Percentiles rank a stretch among this genome's conserved stretches.
phyloP scores from a whole-genome alignment of 2,329 filamentous ascomycete genomes.

The Venturia oleaginea region DNA sequence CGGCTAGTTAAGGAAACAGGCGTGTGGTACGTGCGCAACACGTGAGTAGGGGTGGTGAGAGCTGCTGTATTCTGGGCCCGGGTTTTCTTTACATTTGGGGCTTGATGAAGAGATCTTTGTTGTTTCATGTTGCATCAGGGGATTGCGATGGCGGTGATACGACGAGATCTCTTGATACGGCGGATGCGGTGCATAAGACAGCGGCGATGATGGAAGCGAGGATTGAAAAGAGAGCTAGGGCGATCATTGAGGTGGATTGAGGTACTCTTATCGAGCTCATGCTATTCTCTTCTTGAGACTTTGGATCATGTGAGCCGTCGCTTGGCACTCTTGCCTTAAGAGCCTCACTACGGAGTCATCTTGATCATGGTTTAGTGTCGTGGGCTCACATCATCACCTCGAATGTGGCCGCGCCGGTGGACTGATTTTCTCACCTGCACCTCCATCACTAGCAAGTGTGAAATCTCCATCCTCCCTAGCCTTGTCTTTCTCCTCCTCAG shows the following conservation, averaged over 20 bases:
- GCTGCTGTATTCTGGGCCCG: too few relatives aligned
- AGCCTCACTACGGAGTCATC: too few relatives aligned
- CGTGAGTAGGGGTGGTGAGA: too few relatives aligned
- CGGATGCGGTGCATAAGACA: not conserved
- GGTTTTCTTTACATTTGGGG: too few relatives aligned
- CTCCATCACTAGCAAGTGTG: not conserved
- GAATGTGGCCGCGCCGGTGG: not conserved
- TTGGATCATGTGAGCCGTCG: too few relatives aligned
- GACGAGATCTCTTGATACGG: not conserved
- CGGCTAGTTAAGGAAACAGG: too few relatives aligned
- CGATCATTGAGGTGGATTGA: not conserved
- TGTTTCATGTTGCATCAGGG: not conserved
- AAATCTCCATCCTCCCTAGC: not conserved
- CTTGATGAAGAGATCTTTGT: not conserved
- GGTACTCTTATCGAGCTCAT: too few relatives aligned
- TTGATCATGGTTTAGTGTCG: too few relatives aligned
- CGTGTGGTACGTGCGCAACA: too few relatives aligned
- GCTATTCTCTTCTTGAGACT: too few relatives aligned
- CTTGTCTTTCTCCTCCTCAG: not conserved
- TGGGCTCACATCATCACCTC: not conserved
- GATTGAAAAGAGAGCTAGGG: not conserved
- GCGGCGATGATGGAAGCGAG: not conserved
- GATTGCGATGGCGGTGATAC: not conserved
- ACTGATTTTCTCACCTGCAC: not conserved
- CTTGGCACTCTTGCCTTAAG: too few relatives aligned